A percentile compares a stretch with the other conserved stretches of the same genome.
Conservation (phyloP, 2,329 filamentous ascomycete species). For the Ophiostoma populinum region DNA sequence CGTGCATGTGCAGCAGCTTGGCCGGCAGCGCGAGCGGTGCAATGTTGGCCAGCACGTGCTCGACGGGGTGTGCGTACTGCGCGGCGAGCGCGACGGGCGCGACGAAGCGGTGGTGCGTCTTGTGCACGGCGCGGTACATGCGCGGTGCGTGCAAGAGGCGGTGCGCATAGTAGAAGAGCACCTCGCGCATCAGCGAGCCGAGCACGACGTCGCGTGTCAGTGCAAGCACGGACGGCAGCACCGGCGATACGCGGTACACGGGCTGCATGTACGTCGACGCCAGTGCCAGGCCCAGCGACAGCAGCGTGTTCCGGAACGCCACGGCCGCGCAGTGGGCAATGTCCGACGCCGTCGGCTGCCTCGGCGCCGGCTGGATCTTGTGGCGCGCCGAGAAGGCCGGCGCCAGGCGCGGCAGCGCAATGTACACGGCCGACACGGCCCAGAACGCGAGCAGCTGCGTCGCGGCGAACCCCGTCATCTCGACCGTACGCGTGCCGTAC, state of each 20-base stretch:
- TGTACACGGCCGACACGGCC: slow-evolving; percentile 25
- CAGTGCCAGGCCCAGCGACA: slow-evolving; percentile 18
- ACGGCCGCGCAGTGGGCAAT: slow-evolving; percentile 25
- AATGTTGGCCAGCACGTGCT: slow-evolving; percentile 35
- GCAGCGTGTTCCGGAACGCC: slow-evolving; percentile 29
- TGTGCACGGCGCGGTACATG: slow-evolving; percentile 35
- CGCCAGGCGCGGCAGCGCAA: slow-evolving; percentile 24
- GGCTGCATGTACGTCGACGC: slow-evolving; percentile 3
- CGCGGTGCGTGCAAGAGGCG: slow-evolving; percentile 31
- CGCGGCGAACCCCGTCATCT: slow-evolving; percentile 23
- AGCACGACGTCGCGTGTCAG: slow-evolving; percentile 24
- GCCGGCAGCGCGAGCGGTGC: slow-evolving; percentile 33
- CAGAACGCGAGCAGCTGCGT: slow-evolving; percentile 29
- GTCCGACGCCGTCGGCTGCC: slow-evolving; percentile 29
- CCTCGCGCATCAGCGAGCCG: slow-evolving; percentile 27
- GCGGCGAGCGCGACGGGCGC: slow-evolving; percentile 37
- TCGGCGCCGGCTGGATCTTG: slow-evolving; percentile 35
- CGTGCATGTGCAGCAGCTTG: slow-evolving; percentile 26
- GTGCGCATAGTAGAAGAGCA: slow-evolving; percentile 38
- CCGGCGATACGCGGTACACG: slow-evolving; percentile 17
- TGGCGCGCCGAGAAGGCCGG: slow-evolving; percentile 31
- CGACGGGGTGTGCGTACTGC: slow-evolving; percentile 39
- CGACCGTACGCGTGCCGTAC: slow-evolving; percentile 16
- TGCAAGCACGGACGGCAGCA: slow-evolving; percentile 20
- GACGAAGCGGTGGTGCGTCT: slow-evolving; percentile 37